A percentile compares a stretch with the other conserved stretches of the same genome.
Conservation (phyloP, 2,329 filamentous ascomycete genomes). For the Neofusicoccum cordaticola region DNA sequence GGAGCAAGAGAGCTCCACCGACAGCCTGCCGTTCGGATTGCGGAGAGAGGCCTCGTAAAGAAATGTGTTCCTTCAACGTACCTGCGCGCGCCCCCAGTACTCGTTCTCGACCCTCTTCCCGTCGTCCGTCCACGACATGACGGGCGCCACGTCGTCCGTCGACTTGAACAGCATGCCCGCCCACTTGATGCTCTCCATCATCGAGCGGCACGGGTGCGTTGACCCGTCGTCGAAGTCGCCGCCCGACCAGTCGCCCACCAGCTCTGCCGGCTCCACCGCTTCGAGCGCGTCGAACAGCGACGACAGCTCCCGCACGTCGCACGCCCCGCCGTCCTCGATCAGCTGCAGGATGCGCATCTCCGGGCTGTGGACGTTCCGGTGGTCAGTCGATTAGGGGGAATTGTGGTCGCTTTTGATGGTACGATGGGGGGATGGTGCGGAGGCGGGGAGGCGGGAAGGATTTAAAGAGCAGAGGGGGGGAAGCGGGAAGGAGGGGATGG, state of each 20-base stretch:
- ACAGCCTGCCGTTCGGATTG: no score
- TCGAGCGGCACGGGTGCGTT: neutral
- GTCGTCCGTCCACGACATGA: neutral
- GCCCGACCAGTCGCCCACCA: neutral
- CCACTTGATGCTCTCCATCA: neutral
- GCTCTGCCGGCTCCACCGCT: neutral
- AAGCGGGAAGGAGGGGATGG: neutral
- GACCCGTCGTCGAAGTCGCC: neutral
- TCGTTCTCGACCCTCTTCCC: neutral
- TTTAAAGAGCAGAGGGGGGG: neutral
- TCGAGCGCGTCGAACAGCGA: constrained; percentile 5
- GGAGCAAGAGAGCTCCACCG: no score
- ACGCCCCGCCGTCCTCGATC: neutral
- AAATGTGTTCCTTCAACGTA: neutral
- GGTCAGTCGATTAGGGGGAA: neutral
- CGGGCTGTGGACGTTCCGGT: neutral
- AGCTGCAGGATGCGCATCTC: neutral
- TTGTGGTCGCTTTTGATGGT: neutral
- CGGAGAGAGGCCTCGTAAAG: neutral
- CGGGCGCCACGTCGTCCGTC: neutral
- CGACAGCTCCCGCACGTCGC: neutral
- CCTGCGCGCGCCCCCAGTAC: neutral
- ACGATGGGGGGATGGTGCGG: neutral
- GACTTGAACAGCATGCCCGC: neutral
- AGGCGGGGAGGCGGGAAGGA: neutral